These are phyloP conservation scores for Aegle marmelos DNA, from an alignment of 345 rosid species.

Conservation along the genomic window DNA sequence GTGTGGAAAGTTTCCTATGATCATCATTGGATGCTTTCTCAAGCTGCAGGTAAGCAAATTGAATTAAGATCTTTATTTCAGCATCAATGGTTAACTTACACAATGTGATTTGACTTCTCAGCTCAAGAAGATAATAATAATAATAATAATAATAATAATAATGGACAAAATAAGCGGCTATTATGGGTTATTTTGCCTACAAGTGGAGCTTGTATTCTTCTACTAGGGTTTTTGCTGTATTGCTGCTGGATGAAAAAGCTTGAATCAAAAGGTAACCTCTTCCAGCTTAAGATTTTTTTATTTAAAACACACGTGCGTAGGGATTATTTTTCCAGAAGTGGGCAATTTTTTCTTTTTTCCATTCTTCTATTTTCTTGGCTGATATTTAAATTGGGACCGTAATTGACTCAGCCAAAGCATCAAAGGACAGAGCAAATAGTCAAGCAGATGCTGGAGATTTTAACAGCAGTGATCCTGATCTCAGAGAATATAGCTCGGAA, in stretches of 20 bases:
- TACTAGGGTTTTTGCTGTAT: background rate
- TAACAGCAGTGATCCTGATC: background rate
- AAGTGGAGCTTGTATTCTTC: constrained; percentile 9
- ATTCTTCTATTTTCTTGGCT: too few species aligned
- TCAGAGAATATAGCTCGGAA: background rate
- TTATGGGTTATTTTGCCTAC: constrained; percentile 16
- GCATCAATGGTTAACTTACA: background rate
- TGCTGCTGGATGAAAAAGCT: constrained; percentile 10
- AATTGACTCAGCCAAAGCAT: background rate
- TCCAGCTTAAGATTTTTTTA: too few species aligned
- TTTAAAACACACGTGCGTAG: too few species aligned
- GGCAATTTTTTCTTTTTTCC: too few species aligned
- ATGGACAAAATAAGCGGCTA: background rate
- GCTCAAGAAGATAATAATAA: too few species aligned
- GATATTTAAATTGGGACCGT: background rate
- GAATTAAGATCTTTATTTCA: background rate
- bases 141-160: too few species aligned
- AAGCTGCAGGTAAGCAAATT: constrained; percentile 1
- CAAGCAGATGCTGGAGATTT: constrained; percentile 1
- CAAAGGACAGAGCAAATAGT: background rate
- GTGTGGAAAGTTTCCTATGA: constrained; percentile 34
- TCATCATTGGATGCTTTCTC: constrained; percentile 43
- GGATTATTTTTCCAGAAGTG: too few species aligned
- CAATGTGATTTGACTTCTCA: background rate
- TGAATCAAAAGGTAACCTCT: constrained; percentile 20